Evolutionary conservation across 2,329 filamentous ascomycete species (phyloP).

Genomic region (Cladosporium sp.): DNA sequence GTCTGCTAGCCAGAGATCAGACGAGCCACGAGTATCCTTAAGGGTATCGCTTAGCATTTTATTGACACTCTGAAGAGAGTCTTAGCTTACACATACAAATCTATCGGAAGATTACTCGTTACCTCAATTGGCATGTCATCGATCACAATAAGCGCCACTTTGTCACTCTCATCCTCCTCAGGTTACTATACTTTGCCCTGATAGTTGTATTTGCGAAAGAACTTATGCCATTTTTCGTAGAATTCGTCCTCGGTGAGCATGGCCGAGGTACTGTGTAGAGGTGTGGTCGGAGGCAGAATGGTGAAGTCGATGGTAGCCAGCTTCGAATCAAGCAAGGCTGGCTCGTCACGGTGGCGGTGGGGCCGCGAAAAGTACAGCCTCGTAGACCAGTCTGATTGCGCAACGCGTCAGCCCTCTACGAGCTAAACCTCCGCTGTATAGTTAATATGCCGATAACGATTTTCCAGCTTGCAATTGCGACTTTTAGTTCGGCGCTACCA

Average conservation of each 20-base stretch:
- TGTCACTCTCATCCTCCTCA: constrained; percentile 13
- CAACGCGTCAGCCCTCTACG: too few relatives aligned
- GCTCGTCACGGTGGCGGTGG: neutral
- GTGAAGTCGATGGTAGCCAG: constrained; percentile 7
- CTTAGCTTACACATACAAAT: constrained; percentile 6
- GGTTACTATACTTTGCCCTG: constrained; percentile 10
- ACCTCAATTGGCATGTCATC: constrained; percentile 12
- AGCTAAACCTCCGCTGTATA: too few relatives aligned
- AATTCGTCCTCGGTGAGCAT: constrained; percentile 16
- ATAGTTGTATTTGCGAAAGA: constrained; percentile 10
- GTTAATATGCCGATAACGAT: too few relatives aligned
- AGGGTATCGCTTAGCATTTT: constrained; percentile 13
- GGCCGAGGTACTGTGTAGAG: constrained; percentile 2
- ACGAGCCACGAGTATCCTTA: constrained; percentile 12
- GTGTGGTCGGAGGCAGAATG: constrained; percentile 1
- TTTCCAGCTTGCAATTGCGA: too few relatives aligned
- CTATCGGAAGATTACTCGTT: neutral
- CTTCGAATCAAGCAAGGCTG: constrained; percentile 4
- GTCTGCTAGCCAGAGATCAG: constrained; percentile 16
- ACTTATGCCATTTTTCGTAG: constrained; percentile 12
- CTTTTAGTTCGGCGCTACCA: too few relatives aligned
- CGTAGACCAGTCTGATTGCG: too few relatives aligned
- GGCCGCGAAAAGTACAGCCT: too few relatives aligned
- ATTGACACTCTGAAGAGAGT: constrained; percentile 6
- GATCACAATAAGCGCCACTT: constrained; percentile 17